A percentile compares a stretch with the other conserved stretches of the same genome.
Evolutionary conservation across 805 yeast species (phyloP).

Genomic region (Cyberlindnera mississippiensis): DNA sequence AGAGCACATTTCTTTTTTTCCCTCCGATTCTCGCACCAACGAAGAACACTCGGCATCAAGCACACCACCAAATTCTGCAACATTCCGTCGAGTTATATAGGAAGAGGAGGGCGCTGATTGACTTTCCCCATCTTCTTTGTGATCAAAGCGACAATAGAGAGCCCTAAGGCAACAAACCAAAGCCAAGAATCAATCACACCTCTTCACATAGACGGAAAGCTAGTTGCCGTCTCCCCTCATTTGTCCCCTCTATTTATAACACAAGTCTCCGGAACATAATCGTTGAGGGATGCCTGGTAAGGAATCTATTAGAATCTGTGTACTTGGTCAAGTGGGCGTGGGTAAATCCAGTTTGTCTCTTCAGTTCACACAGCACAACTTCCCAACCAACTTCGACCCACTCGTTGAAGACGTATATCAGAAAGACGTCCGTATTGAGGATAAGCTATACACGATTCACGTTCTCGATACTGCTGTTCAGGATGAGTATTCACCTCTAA

Average conservation of each 20-base stretch:
- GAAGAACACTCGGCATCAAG: neutral
- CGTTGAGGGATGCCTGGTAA: neutral
- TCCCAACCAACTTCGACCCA: conserved; percentile 65
- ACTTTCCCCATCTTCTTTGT: no score
- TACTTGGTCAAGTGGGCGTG: conserved; percentile 67
- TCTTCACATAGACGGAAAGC: no score
- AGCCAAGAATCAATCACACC: no score
- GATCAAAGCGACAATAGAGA: no score
- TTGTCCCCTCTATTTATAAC: no score
- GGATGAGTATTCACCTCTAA: conserved; percentile 71
- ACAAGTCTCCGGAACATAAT: no score
- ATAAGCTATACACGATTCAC: conserved; percentile 48
- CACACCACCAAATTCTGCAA: neutral
- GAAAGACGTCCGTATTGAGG: conserved; percentile 51
- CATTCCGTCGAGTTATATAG: no score
- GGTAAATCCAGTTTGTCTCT: conserved; percentile 66
- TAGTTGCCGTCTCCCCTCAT: no score
- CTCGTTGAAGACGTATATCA: conserved; percentile 64
- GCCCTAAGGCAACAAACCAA: no score
- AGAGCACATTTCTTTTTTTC: neutral
- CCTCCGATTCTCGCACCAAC: neutral
- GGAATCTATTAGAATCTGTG: conserved; percentile 27
- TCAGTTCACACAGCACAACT: conserved; percentile 56
- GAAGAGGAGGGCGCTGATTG: no score
- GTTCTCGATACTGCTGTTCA: conserved; percentile 78